Evolutionary conservation across 352 stramenopile genomes (phyloP).

Genomic region (Globisporangium barbulae): DNA sequence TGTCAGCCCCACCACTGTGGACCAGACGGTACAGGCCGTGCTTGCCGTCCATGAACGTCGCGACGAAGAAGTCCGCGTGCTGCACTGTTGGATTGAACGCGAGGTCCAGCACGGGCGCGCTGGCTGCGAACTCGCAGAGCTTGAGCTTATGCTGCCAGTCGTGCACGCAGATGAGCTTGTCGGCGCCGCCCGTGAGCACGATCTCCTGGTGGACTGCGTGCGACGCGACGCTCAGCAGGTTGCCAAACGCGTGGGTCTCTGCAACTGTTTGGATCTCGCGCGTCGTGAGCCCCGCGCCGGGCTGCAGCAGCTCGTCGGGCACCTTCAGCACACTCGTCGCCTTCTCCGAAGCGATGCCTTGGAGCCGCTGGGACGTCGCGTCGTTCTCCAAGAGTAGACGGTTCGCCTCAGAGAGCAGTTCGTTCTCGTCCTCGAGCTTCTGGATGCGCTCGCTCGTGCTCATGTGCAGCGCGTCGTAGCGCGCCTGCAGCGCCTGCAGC

Average conservation of each 20-base stretch:
- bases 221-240: conserved; percentile 59
- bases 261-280: conserved; percentile 32
- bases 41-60: conserved; percentile 68
- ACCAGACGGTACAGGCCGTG: conserved; percentile 55
- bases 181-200: conserved; percentile 62
- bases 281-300: conserved; percentile 33
- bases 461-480: conserved; percentile 41
- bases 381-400: conserved; percentile 57
- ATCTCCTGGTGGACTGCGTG: conserved; percentile 35
- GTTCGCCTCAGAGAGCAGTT: conserved; percentile 73
- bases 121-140: conserved; percentile 33
- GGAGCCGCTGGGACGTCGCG: conserved; percentile 19
- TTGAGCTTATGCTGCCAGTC: conserved; percentile 52
- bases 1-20: conserved; percentile 2
- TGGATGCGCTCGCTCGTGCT: conserved; percentile 42
- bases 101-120: conserved; percentile 53
- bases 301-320: conserved; percentile 68
- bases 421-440: conserved; percentile 65
- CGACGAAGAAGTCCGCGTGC: conserved; percentile 53
- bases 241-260: conserved; percentile 58
- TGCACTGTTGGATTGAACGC: conserved; percentile 49
- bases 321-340: conserved; percentile 34
- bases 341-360: not conserved
- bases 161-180: conserved; percentile 71
- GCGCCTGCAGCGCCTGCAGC: conserved; percentile 44